Evolutionary conservation across 371 early-diverging fungal genomes (phyloP), one percentile per base, ranked within the genome.

Genomic region (Rhizomucor pusillus): DNA sequence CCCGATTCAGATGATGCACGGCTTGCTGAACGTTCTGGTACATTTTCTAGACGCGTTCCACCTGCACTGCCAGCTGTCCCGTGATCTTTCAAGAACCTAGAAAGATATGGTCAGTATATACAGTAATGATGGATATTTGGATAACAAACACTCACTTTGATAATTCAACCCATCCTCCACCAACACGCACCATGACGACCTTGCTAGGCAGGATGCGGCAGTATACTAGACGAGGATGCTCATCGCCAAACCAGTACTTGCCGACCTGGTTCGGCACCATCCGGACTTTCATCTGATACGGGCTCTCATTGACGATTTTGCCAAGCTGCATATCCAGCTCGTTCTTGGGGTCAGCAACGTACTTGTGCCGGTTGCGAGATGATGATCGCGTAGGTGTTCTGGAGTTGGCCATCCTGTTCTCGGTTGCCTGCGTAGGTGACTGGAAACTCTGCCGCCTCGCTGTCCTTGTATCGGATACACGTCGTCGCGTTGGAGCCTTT

Each of bases 141-240:
- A 19, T 10, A 14, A 24, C 6, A 34, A 25, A 57, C 5, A 10
- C 46, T 33, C 54, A 60, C 60, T 47, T 54, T 46, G 84, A 76
- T 33, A 87, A 59, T 53, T 87, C 87, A 16, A 71, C 75, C 90
- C 90, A 90, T 47, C 90, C 90, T 51, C 90, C 90, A 19, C 90
- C 90, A 23, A 90, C 86, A 20, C 90, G 82, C 29, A 90, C 89
- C 88, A 90, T 88, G n/a, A 90, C 89, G 63, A 82, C 70, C 18
- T 83, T 79, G 50, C 81, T 81, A 13, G 81, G 69, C 23, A 90
- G 66, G 40, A 89, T 81, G 41, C 89, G 85, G 24, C 77, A 77
- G 35, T 73, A 77, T 2, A 77, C 73, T 12, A 77, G 52, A 4
- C 73, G 69, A 11, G 85, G 86, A 54, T 87, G 79, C 19, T 82